Base-by-base conservation (phyloP, 352 stramenopile species). In the Phytophthora ohioensis region DNA sequence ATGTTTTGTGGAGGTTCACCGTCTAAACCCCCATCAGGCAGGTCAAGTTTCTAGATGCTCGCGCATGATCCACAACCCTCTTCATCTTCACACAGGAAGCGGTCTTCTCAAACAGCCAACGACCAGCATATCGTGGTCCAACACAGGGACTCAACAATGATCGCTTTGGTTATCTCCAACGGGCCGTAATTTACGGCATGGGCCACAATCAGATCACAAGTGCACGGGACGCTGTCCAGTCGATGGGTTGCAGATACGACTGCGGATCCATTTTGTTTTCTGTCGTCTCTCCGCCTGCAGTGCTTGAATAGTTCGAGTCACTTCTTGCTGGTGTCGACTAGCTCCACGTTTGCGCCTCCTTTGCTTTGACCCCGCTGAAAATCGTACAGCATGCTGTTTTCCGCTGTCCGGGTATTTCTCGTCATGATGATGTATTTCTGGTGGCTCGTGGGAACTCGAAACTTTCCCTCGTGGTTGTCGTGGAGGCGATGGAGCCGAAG, bases 251-350 rank as follows among this genome's bases (percentile, higher is more conserved):
- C 36, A 60, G 3, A 49, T 12, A 6, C 55, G 55, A 62, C 27
- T 52, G 42, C 57, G 36, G 35, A 87, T 71, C 76, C 79, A 87
- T 11, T 62, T 64, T 2, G 49, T 30, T 56, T 84, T 82, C 35
- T 76, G 65, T 21, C 77, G 61, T 17, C 77, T 73, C 47, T 88
- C 75, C 1, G 45, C 45, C 64, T 87, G 75, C 15, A 87, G 17
- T 4, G 67, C 55, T 57, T 79, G 49, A 39, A 87, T 82, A 13
- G 59, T 60, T 43, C 64, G 60, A 51, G 52, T 64, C 4, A 76
- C 43, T 12, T 81, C 55, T 5, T 57, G 13, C 10, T 76, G 31
- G 11, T 59, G 57, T 5, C 53, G 52, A n/a, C 9, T 51, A 9
- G 12, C 27, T 13, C 46, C 58, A 30, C 13, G 21, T 47, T 31